Conservation (phyloP, 257 asterid genomes). For the Linaria vulgaris region DNA sequence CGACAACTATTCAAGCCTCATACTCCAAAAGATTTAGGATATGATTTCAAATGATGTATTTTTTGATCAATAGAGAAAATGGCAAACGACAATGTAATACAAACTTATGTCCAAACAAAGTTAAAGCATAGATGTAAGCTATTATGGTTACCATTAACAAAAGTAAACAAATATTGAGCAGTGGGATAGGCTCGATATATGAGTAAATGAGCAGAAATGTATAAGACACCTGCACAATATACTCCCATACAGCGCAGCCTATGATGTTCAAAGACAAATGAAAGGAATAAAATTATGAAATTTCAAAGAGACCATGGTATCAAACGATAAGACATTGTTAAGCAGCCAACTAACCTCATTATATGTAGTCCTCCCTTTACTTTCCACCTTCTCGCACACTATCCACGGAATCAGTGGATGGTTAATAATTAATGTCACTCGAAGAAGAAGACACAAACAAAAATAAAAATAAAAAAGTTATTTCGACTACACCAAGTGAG, state of each 20-base stretch:
- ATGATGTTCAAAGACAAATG: not conserved
- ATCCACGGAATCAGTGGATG: conserved; percentile 31
- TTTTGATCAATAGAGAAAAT: not conserved
- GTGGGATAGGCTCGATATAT: not conserved
- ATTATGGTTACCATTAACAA: not conserved
- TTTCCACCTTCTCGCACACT: conserved; percentile 91
- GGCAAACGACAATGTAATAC: not conserved
- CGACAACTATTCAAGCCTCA: not conserved
- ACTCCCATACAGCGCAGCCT: not conserved
- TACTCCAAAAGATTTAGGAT: not conserved
- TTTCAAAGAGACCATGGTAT: not conserved
- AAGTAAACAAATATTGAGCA: not conserved
- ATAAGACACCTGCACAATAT: not conserved
- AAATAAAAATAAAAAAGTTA: not conserved
- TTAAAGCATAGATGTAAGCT: too few species aligned
- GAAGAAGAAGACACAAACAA: conserved; percentile 6
- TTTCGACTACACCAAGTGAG: not conserved
- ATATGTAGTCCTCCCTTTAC: conserved; percentile 88
- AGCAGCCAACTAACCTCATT: conserved; percentile 62
- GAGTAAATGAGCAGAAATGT: not conserved
- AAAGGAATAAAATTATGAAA: conserved; percentile 8
- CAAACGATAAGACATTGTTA: not conserved
- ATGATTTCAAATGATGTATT: not conserved
- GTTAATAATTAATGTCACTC: conserved; percentile 21
- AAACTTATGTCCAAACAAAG: too few species aligned